Evolutionary conservation across 257 asterid genomes (phyloP), one percentile per base, ranked within the genome.

Genomic region (Nicotiana undulata): DNA sequence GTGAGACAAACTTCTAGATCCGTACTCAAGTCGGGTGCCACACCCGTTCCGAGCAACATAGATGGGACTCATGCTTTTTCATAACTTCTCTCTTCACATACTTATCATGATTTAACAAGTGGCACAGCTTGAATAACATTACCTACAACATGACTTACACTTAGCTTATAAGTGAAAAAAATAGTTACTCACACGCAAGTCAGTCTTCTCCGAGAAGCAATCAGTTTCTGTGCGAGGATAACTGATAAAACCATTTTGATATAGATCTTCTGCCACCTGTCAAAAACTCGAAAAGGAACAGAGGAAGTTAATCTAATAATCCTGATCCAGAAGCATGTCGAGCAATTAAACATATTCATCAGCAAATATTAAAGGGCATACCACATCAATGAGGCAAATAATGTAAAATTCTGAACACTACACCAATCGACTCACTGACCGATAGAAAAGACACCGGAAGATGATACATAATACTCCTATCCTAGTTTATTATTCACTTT

Each of bases 141-240:
- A 79, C 63, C 37, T 63, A 76, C 55, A 59, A 79, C 79, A 82
- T n/a, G 53, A 80, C 79, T 70, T 61, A 78, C 65, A 64, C 32
- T 74, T 77, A 77, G 77, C 59, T 75, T 79, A 63, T 53, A 46
- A 40, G 20, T 80, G 79, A 55, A 78, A 63, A 53, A 83, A 80
- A 77, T 49, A 63, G 63, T 24, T 80, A 85, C 95, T 49, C 82
- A 93, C 98, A 61, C 63, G 96, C 88, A 95, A 89, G 87, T 92
- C 89, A 44, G 97, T 91, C 77, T 90, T 86, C 80, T 79, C 88
- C 31, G 97, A 89, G 88, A 95, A 95, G 89, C 90, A 10, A 70
- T 95, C 99, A 68, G 99, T 95, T 90, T 95, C 99, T 26, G 99
- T 95, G 64, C 99, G 99, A 81, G 99, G 99, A 89, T 95, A 95